These are phyloP conservation scores for Chaetomium sp. DNA, from an alignment of 2,329 filamentous ascomycete genomes.

Conservation along the genomic window DNA sequence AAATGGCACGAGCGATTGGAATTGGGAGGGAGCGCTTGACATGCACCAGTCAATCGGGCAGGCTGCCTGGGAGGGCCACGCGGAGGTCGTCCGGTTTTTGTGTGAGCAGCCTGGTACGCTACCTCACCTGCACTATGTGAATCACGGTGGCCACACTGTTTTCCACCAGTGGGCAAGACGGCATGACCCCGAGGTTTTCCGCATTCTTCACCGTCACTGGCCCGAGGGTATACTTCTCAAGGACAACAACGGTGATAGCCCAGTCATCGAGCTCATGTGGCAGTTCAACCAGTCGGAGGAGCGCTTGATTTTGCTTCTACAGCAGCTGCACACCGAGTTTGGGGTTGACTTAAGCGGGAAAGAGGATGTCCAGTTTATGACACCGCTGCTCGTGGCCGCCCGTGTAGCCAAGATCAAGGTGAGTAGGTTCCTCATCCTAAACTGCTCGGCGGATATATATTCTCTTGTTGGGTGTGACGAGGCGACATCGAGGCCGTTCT, in stretches of 20 bases:
- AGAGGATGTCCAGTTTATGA: too few species aligned
- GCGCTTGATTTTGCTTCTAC: too few species aligned
- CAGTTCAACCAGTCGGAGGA: background rate
- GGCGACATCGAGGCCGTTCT: background rate
- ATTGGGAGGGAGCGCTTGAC: background rate
- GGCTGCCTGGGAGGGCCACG: constrained; percentile 3
- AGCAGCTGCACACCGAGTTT: background rate
- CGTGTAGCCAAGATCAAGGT: background rate
- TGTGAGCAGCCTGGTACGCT: background rate
- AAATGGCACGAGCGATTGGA: background rate
- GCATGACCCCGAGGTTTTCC: background rate
- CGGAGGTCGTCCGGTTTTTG: constrained; percentile 10
- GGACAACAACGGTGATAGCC: background rate
- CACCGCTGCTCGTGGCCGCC: background rate
- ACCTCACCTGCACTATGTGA: constrained; percentile 5
- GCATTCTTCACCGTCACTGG: constrained; percentile 3
- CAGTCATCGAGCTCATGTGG: background rate
- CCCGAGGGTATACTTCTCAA: constrained; percentile 2
- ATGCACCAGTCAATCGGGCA: constrained; percentile 11
- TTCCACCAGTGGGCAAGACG: constrained; percentile 10
- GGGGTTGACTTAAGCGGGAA: too few species aligned
- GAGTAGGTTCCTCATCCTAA: background rate
- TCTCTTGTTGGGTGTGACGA: background rate
- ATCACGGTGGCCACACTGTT: background rate
- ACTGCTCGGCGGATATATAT: constrained; percentile 5